phyloP scores from a whole-genome alignment of 2,329 filamentous ascomycete genomes.

The Elsinoe necatrix region DNA sequence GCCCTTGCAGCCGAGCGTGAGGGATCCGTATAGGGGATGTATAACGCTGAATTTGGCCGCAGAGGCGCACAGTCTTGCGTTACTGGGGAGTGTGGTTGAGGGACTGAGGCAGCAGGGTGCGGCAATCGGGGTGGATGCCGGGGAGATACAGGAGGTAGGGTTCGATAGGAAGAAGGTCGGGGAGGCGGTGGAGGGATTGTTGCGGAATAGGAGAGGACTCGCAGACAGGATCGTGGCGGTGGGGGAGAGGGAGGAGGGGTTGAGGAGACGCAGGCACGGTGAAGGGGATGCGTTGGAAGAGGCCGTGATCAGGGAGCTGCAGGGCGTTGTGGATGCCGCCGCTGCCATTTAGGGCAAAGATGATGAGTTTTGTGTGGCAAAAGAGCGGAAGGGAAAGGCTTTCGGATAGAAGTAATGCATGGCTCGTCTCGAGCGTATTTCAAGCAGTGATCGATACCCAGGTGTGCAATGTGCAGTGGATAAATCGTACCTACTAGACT shows the following conservation, averaged over 20 bases:
- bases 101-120: slow-evolving; percentile 56
- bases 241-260: slow-evolving; percentile 62
- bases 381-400: background rate
- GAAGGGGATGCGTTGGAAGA: slow-evolving; percentile 58
- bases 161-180: slow-evolving; percentile 66
- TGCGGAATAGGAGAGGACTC: slow-evolving; percentile 54
- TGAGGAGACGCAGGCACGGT: slow-evolving; percentile 34
- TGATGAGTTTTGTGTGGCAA: too few species aligned
- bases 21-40: slow-evolving; percentile 45
- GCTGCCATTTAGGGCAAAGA: background rate
- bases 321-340: slow-evolving; percentile 36
- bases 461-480: background rate
- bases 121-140: slow-evolving; percentile 49
- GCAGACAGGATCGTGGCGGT: slow-evolving; percentile 65
- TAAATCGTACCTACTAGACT: background rate
- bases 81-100: slow-evolving; percentile 65
- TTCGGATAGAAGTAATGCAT: background rate
- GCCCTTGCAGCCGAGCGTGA: slow-evolving; percentile 33
- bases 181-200: slow-evolving; percentile 76
- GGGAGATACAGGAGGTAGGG: slow-evolving; percentile 60
- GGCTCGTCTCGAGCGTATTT: background rate
- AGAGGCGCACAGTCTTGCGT: slow-evolving; percentile 69
- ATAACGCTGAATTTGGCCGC: slow-evolving; percentile 65
- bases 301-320: slow-evolving; percentile 63
- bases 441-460: background rate